phyloP scores from a whole-genome alignment of 1,284 basidiomycete genomes.

The Cutaneotrichosporon curvatum region DNA sequence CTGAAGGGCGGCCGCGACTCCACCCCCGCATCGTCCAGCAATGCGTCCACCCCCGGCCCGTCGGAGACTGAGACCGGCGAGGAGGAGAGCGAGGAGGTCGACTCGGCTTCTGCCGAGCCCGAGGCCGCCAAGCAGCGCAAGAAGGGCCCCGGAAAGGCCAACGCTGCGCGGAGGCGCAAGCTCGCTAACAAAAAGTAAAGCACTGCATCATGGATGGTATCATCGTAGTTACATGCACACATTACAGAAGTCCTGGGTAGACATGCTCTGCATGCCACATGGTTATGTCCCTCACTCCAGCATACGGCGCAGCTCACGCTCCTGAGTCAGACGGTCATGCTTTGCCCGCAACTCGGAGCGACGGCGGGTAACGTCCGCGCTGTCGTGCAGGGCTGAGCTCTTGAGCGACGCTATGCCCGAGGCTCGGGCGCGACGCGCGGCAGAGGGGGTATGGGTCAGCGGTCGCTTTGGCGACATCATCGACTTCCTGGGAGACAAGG shows the following conservation, averaged over 20 bases:
- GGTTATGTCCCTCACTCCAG: slow-evolving; percentile 17
- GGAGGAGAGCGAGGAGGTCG: background rate
- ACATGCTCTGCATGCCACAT: too few relatives aligned
- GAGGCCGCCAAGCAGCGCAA: slow-evolving; percentile 25
- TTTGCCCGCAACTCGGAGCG: slow-evolving; percentile 31
- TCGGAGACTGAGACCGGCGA: too few relatives aligned
- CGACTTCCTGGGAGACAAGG: background rate
- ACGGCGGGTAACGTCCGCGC: slow-evolving; percentile 24
- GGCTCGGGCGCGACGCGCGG: slow-evolving; percentile 4
- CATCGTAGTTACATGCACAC: background rate
- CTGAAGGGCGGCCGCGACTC: background rate
- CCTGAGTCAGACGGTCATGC: slow-evolving; percentile 30
- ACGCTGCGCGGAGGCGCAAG: slow-evolving; percentile 38
- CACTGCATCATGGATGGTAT: too few relatives aligned
- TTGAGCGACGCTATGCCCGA: slow-evolving; percentile 6
- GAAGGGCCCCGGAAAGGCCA: slow-evolving; percentile 36
- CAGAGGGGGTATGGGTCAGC: background rate
- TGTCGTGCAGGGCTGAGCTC: slow-evolving; percentile 9
- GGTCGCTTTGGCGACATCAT: background rate
- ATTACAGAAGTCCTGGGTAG: too few relatives aligned
- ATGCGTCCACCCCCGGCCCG: background rate
- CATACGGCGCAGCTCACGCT: slow-evolving; percentile 36
- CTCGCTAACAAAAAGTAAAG: slow-evolving; percentile 39
- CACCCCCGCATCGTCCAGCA: slow-evolving; percentile 1
- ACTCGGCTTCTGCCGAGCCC: slow-evolving; percentile 1